Percentiles rank a stretch among this genome's conserved stretches.
Evolutionary conservation across 257 asterid species (phyloP).

Genomic region (Capsicum baccatum): DNA sequence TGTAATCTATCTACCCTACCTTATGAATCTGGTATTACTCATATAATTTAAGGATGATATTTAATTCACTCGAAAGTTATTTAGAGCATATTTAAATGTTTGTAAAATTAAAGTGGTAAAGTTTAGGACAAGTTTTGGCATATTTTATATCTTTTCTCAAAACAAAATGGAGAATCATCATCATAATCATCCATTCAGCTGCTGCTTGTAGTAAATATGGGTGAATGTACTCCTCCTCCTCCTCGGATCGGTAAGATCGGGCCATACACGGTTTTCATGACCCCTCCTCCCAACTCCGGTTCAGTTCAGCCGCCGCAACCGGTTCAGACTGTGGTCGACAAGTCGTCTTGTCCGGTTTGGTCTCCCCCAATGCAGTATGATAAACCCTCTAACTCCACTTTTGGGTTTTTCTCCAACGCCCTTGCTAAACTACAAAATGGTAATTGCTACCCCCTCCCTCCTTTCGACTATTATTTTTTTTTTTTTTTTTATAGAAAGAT

Average conservation of each 20-base stretch:
- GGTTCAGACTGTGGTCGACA: conserved; percentile 44
- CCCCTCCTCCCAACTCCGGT: conserved; percentile 73
- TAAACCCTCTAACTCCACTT: conserved; percentile 45
- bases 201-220: no score
- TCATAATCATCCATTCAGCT: no score
- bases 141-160: no score
- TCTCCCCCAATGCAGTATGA: conserved; percentile 86
- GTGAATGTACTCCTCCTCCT: conserved; percentile 44
- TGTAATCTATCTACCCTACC: no score
- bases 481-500: neutral
- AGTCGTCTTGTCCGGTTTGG: conserved; percentile 73
- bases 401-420: conserved; percentile 82
- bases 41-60: no score
- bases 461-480: neutral
- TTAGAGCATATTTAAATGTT: no score
- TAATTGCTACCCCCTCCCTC: conserved; percentile 31
- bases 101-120: no score
- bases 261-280: conserved; percentile 94
- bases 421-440: conserved; percentile 87
- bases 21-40: no score
- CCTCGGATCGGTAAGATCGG: conserved; percentile 99
- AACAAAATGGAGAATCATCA: no score
- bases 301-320: conserved; percentile 41
- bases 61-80: no score
- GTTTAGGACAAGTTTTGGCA: no score